These are phyloP conservation scores for Pyrenochaeta sp. DNA, from an alignment of 2,329 filamentous ascomycete species.

Conservation along the genomic window DNA sequence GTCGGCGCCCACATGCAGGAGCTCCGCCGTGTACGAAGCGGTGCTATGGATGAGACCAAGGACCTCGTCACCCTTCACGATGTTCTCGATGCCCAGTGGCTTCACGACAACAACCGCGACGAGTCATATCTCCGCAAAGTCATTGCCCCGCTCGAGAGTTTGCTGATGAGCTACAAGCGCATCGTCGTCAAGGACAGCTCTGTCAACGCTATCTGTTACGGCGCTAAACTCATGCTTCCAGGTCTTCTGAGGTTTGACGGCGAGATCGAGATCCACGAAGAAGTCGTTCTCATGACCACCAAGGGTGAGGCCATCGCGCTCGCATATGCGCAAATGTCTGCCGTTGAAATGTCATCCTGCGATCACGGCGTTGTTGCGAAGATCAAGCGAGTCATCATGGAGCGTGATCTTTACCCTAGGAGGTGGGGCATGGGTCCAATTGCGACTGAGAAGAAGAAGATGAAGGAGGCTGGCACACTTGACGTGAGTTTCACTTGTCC, in stretches of 20 bases:
- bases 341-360: conserved; percentile 94
- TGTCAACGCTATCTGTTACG: conserved; percentile 97
- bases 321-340: conserved; percentile 97
- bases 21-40: conserved; percentile 88
- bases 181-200: conserved; percentile 97
- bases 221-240: conserved; percentile 98
- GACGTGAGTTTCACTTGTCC: conserved; percentile 64
- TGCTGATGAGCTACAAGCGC: conserved; percentile 92
- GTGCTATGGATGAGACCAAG: conserved; percentile 92
- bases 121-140: conserved; percentile 91
- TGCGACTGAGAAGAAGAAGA: conserved; percentile 98
- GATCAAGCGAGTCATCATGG: conserved; percentile 99
- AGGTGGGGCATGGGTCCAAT: conserved; percentile 96
- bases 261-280: conserved; percentile 91
- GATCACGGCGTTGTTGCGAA: conserved; percentile 98
- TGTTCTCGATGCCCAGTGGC: conserved; percentile 94
- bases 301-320: conserved; percentile 98
- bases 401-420: conserved; percentile 95
- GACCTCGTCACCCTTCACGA: conserved; percentile 93
- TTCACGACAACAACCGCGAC: conserved; percentile 93
- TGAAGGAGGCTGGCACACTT: conserved; percentile 96
- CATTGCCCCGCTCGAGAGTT: conserved; percentile 89
- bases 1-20: conserved; percentile 99
- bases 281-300: conserved; percentile 97
- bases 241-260: conserved; percentile 92